A percentile compares a stretch with the other conserved stretches of the same genome.
phyloP scores from a whole-genome alignment of 441 rosid species.

The Bruguiera hainesii region DNA sequence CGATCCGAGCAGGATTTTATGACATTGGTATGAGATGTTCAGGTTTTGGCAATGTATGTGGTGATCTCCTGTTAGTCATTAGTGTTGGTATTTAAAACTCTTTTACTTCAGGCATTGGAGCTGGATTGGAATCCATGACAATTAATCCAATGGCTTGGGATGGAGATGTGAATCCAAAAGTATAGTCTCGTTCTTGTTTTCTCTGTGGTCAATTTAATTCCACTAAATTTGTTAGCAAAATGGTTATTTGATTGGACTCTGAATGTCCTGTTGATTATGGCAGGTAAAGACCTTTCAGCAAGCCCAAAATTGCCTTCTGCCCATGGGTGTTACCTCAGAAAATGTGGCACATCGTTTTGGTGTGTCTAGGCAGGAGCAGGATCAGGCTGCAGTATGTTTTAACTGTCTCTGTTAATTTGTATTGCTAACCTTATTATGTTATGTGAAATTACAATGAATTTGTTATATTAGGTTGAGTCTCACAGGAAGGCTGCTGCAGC shows the following conservation, averaged over 20 bases:
- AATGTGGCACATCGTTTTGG: conserved; percentile 95
- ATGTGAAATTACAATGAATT: conserved; percentile 15
- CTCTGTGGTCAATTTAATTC: conserved; percentile 2
- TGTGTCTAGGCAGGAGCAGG: conserved; percentile 92
- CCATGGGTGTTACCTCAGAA: conserved; percentile 98
- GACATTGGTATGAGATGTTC: conserved; percentile 61
- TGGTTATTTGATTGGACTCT: not conserved
- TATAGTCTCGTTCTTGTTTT: conserved; percentile 23
- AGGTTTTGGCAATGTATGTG: not conserved
- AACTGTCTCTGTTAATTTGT: conserved; percentile 3
- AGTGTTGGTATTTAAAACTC: not conserved
- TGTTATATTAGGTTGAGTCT: conserved; percentile 70
- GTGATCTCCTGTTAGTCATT: not conserved
- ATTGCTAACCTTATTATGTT: not conserved
- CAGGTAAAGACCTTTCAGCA: conserved; percentile 73
- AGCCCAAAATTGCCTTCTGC: conserved; percentile 95
- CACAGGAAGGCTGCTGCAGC: conserved; percentile 98
- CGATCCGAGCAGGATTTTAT: conserved; percentile 94
- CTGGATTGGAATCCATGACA: conserved; percentile 98
- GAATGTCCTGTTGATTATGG: conserved; percentile 15
- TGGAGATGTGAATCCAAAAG: conserved; percentile 86
- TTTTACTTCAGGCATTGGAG: conserved; percentile 70
- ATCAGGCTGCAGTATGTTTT: conserved; percentile 87
- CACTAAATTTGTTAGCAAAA: not conserved
- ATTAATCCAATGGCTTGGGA: conserved; percentile 76